These are phyloP conservation scores for Bromus sterilis DNA, from an alignment of 176 grass and related monocot genomes.

Conservation along the genomic window DNA sequence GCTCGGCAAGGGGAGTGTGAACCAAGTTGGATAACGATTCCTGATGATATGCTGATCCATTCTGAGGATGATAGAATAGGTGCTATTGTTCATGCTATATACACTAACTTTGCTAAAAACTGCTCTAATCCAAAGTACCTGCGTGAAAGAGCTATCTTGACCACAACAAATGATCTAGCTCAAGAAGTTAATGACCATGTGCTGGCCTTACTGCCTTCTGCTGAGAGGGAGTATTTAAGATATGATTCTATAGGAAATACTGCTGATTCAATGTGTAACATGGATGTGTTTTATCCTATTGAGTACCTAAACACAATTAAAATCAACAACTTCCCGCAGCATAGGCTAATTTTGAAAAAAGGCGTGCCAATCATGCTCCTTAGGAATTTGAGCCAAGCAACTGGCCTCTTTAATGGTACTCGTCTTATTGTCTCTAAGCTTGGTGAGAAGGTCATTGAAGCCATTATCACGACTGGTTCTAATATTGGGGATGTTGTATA, in stretches of 20 bases:
- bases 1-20: background rate
- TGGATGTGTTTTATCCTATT: background rate
- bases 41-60: background rate
- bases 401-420: too few species aligned
- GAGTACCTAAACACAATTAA: too few species aligned
- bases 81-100: background rate
- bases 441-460: too few species aligned
- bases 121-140: background rate
- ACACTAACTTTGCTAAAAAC: background rate
- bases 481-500: too few species aligned
- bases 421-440: too few species aligned
- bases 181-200: background rate
- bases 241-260: background rate
- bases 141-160: background rate
- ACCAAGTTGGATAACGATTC: background rate
- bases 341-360: too few species aligned
- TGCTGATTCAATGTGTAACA: background rate
- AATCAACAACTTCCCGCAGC: too few species aligned
- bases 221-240: background rate
- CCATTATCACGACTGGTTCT: too few species aligned
- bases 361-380: too few species aligned
- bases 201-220: background rate
- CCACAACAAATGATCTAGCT: background rate
- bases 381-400: too few species aligned
- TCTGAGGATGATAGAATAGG: background rate